Evolutionary conservation across 2,329 filamentous ascomycete genomes (phyloP).

Genomic region (Byssochlamys sp.): DNA sequence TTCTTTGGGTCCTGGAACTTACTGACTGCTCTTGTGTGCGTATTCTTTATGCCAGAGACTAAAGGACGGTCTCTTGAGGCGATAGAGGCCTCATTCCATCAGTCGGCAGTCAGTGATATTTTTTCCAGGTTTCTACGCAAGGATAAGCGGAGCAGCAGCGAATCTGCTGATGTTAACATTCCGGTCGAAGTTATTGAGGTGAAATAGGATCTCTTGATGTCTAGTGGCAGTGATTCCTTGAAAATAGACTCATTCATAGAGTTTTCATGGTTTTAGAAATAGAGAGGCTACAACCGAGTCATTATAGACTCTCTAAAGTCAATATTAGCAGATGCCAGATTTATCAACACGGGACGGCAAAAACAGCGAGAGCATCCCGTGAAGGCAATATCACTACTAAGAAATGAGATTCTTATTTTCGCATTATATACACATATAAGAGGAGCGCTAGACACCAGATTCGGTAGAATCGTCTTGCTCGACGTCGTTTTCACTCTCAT

Average conservation of each 20-base stretch:
- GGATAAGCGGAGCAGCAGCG: not conserved
- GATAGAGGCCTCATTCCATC: not conserved
- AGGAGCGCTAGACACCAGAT: not conserved
- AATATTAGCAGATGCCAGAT: no score
- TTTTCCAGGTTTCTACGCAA: not conserved
- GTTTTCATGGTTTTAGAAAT: no score
- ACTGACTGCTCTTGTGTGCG: not conserved
- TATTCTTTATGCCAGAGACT: not conserved
- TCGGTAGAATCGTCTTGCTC: constrained; percentile 4
- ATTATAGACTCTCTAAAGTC: no score
- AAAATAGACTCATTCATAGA: not conserved
- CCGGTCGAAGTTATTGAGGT: not conserved
- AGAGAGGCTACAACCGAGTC: no score
- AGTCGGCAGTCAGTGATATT: not conserved
- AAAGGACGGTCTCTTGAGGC: not conserved
- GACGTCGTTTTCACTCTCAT: constrained; percentile 7
- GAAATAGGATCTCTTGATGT: not conserved
- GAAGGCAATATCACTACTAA: no score
- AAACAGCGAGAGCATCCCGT: no score
- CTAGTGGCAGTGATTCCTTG: not conserved
- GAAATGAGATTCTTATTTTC: no score
- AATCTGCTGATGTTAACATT: not conserved
- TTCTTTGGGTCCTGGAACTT: not conserved
- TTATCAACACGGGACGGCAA: no score
- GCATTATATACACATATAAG: not conserved